These are phyloP conservation scores for Radiomyces spectabilis DNA, from an alignment of 192 early-diverging fungal species.

Conservation along the genomic window DNA sequence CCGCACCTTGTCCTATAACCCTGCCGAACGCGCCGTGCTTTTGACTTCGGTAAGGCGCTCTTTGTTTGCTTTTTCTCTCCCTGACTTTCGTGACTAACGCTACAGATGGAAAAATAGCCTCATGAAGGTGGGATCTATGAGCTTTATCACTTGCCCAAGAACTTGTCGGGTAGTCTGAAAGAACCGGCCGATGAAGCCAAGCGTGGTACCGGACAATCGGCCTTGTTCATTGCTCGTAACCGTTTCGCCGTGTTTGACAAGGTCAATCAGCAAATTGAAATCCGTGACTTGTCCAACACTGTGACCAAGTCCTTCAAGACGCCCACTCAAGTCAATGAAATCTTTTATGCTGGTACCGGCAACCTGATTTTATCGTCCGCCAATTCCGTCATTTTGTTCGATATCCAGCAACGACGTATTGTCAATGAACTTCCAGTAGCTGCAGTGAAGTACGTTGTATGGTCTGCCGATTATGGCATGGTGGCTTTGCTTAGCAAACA, in stretches of 20 bases:
- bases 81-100: neutral
- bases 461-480: constrained; percentile 82
- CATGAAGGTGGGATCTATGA: constrained; percentile 89
- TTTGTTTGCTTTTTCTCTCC: neutral
- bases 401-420: constrained; percentile 74
- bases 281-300: constrained; percentile 82
- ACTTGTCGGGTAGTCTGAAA: constrained; percentile 53
- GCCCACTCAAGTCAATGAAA: constrained; percentile 69
- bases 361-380: constrained; percentile 77
- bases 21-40: constrained; percentile 86
- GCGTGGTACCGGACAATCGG: constrained; percentile 73
- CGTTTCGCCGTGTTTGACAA: constrained; percentile 96
- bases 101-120: no score
- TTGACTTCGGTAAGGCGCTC: constrained; percentile 63
- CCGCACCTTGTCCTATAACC: constrained; percentile 87
- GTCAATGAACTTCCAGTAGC: constrained; percentile 73
- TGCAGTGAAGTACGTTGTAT: constrained; percentile 91
- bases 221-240: constrained; percentile 94
- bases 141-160: constrained; percentile 76
- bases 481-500: constrained; percentile 96
- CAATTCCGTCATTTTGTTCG: constrained; percentile 86
- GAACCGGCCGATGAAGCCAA: constrained; percentile 60
- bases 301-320: constrained; percentile 87
- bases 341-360: constrained; percentile 84
- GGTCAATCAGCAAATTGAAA: constrained; percentile 69